A percentile compares a stretch with the other conserved stretches of the same genome.
Conservation (phyloP, 495 filamentous ascomycete species). For the Lepraria neglecta region DNA sequence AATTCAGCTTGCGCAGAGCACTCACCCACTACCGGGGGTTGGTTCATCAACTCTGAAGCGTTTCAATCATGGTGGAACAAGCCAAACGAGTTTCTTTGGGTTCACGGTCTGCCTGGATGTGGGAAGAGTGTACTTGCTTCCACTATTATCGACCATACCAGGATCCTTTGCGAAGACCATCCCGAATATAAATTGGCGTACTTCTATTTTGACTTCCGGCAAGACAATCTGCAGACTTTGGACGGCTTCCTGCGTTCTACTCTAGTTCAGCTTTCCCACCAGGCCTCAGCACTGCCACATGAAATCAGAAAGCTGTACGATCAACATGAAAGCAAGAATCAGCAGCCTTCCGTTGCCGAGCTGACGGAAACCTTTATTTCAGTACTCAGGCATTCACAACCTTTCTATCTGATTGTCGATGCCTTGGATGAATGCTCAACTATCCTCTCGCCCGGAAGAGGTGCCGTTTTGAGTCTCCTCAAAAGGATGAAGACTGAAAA, state of each 20-base stretch:
- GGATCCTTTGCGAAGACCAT: not conserved
- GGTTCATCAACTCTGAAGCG: slow-evolving; percentile 28
- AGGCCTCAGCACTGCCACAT: not conserved
- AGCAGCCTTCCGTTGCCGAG: not conserved
- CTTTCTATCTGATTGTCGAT: slow-evolving; percentile 13
- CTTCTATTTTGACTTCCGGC: slow-evolving; percentile 35
- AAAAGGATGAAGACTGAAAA: not conserved
- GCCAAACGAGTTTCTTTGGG: slow-evolving; percentile 30
- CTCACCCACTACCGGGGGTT: slow-evolving; percentile 22
- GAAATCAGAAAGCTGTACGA: not conserved
- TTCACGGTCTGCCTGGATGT: slow-evolving; percentile 36
- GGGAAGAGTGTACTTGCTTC: slow-evolving; percentile 38
- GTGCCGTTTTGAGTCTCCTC: not conserved
- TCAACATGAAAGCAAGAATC: not conserved
- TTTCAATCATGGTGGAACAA: slow-evolving; percentile 29
- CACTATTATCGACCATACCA: slow-evolving; percentile 27
- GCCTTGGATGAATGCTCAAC: slow-evolving; percentile 18
- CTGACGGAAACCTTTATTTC: slow-evolving; percentile 7
- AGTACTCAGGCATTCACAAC: slow-evolving; percentile 1
- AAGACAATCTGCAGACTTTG: slow-evolving; percentile 28
- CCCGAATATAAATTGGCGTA: slow-evolving; percentile 4
- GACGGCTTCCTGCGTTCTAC: slow-evolving; percentile 31
- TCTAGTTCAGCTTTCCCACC: slow-evolving; percentile 26
- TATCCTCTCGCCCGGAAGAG: slow-evolving; percentile 4
- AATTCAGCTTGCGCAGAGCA: slow-evolving; percentile 1